phyloP scores from a whole-genome alignment of 768 basidiomycete genomes.

The Macrolepiota albuminosa region DNA sequence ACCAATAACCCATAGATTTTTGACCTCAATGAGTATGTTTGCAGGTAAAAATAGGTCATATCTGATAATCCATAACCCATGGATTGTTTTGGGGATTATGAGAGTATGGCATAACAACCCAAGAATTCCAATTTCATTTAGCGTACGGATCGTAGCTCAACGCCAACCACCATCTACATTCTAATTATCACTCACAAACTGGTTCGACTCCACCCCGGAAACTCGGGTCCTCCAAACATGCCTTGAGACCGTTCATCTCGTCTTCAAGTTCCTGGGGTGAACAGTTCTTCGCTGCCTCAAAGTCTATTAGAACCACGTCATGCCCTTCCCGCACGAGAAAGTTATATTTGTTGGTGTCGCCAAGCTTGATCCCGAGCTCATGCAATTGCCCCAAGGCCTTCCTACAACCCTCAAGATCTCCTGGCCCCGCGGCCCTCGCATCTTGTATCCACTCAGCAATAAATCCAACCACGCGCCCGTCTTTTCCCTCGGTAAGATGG shows the following conservation, averaged over 20 bases:
- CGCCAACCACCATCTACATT: neutral
- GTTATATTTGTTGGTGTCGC: neutral
- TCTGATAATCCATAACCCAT: too few relatives aligned
- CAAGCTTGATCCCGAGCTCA: neutral
- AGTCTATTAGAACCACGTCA: neutral
- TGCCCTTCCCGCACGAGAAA: neutral
- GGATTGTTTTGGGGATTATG: too few relatives aligned
- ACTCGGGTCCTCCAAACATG: neutral
- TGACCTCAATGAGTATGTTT: too few relatives aligned
- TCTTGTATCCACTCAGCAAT: neutral
- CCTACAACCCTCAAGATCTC: neutral
- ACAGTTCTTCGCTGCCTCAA: neutral
- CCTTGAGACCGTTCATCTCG: neutral
- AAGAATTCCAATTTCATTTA: too few relatives aligned
- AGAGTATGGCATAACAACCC: too few relatives aligned
- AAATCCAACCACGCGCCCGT: conserved; percentile 1
- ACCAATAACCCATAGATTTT: too few relatives aligned
- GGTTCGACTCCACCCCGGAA: neutral
- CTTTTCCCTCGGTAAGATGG: neutral
- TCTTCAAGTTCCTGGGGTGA: neutral
- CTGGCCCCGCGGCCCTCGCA: neutral
- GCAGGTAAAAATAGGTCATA: too few relatives aligned
- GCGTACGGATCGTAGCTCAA: too few relatives aligned
- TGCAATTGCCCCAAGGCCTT: neutral
- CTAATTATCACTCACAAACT: neutral